Base-by-base conservation (phyloP, 768 basidiomycete genomes). In the Rhizopogon vulgaris region DNA sequence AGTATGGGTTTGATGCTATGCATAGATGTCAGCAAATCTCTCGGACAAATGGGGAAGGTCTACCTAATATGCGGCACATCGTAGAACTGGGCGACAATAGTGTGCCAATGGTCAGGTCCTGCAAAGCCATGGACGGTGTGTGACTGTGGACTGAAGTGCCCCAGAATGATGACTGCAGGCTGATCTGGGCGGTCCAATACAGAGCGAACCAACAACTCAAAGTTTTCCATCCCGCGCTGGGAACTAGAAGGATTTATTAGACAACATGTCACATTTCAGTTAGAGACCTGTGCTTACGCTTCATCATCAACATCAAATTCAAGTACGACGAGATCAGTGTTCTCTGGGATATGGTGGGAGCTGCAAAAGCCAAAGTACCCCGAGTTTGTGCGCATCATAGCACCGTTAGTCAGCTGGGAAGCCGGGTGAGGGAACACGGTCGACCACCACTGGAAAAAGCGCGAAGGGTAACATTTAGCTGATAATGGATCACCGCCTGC, bases 371-470 rank as follows among this genome's bases (percentile, higher is more conserved):
- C 89, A 74, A 94, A 99, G 72, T 99, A 99, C 10, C 84, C 87
- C 1, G 94, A 93, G 69, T 88, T 87, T 18, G 94, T 94, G 46
- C 85, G 84, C 14, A 92, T 79, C 79, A 94, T 88, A 3, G 95
- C 95, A 34, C 95, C 95, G 68, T 99, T 99, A 25, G 95, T 99
- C 59, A 99, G 80, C 67, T 98, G 94, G 10, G 94, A 93, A 2
- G 94, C 94, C 0, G 95, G 95, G 68, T 99, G 92, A 0, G 95
- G 96, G 71, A 99, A 99, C n/a, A 98, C 82, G 49, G 76, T 79
- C 70, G 94, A 92, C 90, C 95, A 96, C 95, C 96, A 99, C 47
- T 85, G 75, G 75, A 98, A 98, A 73, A 98, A 90, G 49, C 83
- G 82, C n/a, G 89, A 84, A 1, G 96, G 95, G 69, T 97, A 99